A percentile compares a stretch with the other conserved stretches of the same genome.
phyloP scores from a whole-genome alignment of 495 filamentous ascomycete species.

The Hyaloscypha hepaticicola region DNA sequence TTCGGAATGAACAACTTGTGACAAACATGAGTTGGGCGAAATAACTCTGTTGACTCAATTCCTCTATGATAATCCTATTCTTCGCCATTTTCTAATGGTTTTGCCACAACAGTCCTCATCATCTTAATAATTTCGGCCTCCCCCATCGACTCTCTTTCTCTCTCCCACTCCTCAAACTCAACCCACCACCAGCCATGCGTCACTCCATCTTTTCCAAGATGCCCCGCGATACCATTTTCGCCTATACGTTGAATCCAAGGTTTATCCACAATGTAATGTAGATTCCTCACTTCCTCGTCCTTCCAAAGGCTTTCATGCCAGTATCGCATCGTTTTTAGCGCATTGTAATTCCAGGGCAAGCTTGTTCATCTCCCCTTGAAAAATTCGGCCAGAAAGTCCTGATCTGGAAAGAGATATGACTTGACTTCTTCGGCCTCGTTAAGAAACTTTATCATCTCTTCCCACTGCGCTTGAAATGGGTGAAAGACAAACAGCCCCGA shows the following conservation, averaged over 20 bases:
- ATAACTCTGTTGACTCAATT: too few relatives aligned
- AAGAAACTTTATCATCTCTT: conserved; percentile 40
- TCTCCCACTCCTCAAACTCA: conserved; percentile 18
- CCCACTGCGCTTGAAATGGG: conserved; percentile 38
- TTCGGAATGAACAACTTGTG: too few relatives aligned
- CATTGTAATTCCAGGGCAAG: conserved; percentile 52
- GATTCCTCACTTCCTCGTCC: conserved; percentile 46
- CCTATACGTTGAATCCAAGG: conserved; percentile 49
- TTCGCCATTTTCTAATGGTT: conserved; percentile 1
- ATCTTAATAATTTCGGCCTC: background rate
- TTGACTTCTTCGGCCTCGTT: conserved; percentile 35
- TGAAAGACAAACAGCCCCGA: conserved; percentile 41
- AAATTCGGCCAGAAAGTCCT: conserved; percentile 52
- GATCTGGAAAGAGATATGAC: conserved; percentile 49
- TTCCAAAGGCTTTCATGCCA: conserved; percentile 54
- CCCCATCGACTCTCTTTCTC: background rate
- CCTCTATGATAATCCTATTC: background rate
- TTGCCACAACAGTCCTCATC: conserved; percentile 12
- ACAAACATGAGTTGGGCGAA: too few relatives aligned
- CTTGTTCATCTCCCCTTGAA: conserved; percentile 44
- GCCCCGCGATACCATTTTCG: conserved; percentile 43
- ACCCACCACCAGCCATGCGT: conserved; percentile 21
- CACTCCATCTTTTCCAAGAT: conserved; percentile 31
- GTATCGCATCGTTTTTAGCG: conserved; percentile 52
- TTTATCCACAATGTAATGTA: conserved; percentile 58